Base-by-base conservation (phyloP, 495 filamentous ascomycete genomes). In the Tuber calosporum region DNA sequence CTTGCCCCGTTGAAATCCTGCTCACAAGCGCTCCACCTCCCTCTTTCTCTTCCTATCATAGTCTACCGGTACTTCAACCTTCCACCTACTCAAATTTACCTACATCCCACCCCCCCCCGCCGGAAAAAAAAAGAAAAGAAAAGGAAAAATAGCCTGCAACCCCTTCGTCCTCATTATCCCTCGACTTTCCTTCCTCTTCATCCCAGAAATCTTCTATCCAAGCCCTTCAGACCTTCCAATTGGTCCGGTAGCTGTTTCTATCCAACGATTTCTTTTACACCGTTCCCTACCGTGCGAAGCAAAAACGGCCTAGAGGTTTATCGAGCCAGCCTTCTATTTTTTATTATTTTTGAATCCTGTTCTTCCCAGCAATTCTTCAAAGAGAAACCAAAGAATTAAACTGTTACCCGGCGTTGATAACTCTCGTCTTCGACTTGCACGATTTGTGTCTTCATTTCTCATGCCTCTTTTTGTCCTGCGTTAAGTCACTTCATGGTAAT, bases 381-480 rank as follows among this genome's bases (percentile, higher is more conserved):
- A 17, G 53, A 9, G 30, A 26, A 40, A 40, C 11, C 11, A 40
- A 30, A 62, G 30, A 62, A 30, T 62, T 62, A 30, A 30, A 42
- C 68, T 73, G 76, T 78, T 78, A 77, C 76, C 76, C 76, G 76
- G 76, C 74, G 70, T 68, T 71, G 70, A 73, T 73, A 78, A 71
- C 41, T 62, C 37, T 43, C 74, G 70, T 68, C 74, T 66, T 71
- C 70, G 70, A 30, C 58, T 72, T 62, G 67, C 42, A 78, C 70
- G 53, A 66, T 77, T 42, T 68, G 75, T 68, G 69, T 73, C 67
- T 66, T 77, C 67, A 77, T 62, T 77, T 78, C 76, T 70, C 76
- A 78, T 78, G 76, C 76, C 76, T 78, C 76, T 73, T 78, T 77
- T 73, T 77, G 74, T 78, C 69, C 70, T 77, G 75, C 76, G 76